These are phyloP conservation scores for Globisporangium emineosum DNA, from an alignment of 352 stramenopile species.

Conservation along the genomic window DNA sequence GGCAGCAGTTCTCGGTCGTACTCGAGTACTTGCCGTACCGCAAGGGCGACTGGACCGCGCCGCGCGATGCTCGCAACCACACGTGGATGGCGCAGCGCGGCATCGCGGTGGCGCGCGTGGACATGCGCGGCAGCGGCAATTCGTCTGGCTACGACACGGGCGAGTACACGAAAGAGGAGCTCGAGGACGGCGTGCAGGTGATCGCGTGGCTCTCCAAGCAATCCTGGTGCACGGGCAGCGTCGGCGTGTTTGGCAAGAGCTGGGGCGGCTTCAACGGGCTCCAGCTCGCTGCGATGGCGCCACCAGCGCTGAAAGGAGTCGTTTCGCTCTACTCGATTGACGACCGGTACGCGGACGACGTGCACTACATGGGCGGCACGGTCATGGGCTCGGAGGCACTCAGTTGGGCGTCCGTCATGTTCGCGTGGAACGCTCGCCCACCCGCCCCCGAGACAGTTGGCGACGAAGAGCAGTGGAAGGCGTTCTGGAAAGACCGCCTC, in stretches of 20 bases:
- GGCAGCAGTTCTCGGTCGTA: conserved; percentile 29
- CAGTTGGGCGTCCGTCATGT: conserved; percentile 52
- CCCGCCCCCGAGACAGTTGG: conserved; percentile 36
- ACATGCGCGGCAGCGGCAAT: conserved; percentile 47
- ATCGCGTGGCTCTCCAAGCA: conserved; percentile 45
- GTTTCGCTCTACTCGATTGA: conserved; percentile 57
- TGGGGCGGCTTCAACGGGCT: conserved; percentile 54
- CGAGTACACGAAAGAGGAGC: conserved; percentile 45
- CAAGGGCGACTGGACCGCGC: conserved; percentile 45
- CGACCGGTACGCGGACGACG: conserved; percentile 48
- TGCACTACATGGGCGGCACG: conserved; percentile 46
- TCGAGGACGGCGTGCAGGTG: conserved; percentile 40
- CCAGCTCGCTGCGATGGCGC: conserved; percentile 38
- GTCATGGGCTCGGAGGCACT: conserved; percentile 46
- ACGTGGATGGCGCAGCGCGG: conserved; percentile 43
- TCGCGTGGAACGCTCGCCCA: conserved; percentile 38
- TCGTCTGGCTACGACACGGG: conserved; percentile 38
- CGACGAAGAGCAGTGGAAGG: conserved; percentile 26
- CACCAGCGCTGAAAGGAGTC: conserved; percentile 36
- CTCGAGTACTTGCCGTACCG: conserved; percentile 59
- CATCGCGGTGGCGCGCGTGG: conserved; percentile 43
- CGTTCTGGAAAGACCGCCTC: conserved; percentile 29
- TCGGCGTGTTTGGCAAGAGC: conserved; percentile 49
- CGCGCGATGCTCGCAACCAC: conserved; percentile 41
- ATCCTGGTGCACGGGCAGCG: conserved; percentile 37